Base-by-base conservation (phyloP, 192 early-diverging fungal species). In the Mortierella hygrophila region DNA sequence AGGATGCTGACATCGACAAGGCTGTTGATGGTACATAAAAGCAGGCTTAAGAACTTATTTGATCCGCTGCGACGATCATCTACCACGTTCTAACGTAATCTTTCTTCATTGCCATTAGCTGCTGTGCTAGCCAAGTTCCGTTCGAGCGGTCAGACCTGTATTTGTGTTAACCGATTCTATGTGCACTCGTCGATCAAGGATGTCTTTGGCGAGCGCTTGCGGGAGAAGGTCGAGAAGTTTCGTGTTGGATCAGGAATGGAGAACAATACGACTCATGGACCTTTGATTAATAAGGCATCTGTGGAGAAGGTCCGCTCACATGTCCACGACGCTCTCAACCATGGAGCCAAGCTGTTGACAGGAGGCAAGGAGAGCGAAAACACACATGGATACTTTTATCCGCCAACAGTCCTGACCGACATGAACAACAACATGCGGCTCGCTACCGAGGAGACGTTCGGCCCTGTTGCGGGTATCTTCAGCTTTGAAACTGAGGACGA, bases 371-470 rank as follows among this genome's bases (percentile, higher is more conserved):
- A 40, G n/a, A 21, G 6, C 47, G 88, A n/a, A 3, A 35, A 80
- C 49, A 46, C 38, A 20, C 74, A 80, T n/a, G 96, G 95, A 32
- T 92, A 94, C 72, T 98, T 96, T 82, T 96, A 93, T 77, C 91
- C 95, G 42, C 97, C 97, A 29, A 98, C 97, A 2, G 91, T 98
- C 29, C 80, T 98, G 41, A 88, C 89, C 2, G 90, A 92, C n/a
- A 93, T 96, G 83, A 91, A 89, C 10, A 89, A 92, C 44, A 89
- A 91, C 40, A 96, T 97, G 94, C 78, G 79, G 20, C 93, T 98
- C 70, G 82, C 92, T 38, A 88, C 81, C 26, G 95, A 97, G 83
- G 98, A 99, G 87, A 95, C 94, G 8, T 99, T 99, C 93, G 98
- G 98, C 11, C 97, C 98, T 10, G 91, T 99, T 37, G 96, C 95